These are phyloP conservation scores for Calendula officinalis DNA, from an alignment of 129 eudicot genomes.

Conservation along the genomic window DNA sequence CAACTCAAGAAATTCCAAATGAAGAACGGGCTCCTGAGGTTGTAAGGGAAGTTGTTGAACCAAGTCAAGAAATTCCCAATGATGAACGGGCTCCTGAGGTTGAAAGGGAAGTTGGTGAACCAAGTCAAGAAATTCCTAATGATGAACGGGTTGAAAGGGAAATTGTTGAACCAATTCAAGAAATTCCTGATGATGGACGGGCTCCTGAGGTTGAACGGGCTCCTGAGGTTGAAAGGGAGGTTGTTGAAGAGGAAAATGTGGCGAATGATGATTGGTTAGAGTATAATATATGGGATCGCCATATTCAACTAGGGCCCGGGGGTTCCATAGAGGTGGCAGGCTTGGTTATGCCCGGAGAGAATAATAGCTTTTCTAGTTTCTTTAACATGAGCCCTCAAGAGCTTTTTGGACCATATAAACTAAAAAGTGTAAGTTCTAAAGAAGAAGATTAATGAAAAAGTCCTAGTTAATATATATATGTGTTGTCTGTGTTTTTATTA, in stretches of 20 bases:
- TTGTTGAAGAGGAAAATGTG: conserved; percentile 31
- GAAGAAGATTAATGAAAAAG: conserved; percentile 53
- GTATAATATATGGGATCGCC: conserved; percentile 87
- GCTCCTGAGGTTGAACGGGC: too few relatives aligned
- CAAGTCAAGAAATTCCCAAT: too few relatives aligned
- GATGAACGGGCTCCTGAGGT: conserved; percentile 42
- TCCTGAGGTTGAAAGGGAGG: conserved; percentile 53
- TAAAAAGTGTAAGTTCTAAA: conserved; percentile 45
- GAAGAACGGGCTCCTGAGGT: too few relatives aligned
- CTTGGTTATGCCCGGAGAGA: conserved; percentile 27
- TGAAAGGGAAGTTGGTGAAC: conserved; percentile 33
- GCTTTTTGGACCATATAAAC: conserved; percentile 39
- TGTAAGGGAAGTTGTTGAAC: too few relatives aligned
- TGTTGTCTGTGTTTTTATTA: background rate
- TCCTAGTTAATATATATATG: conserved; percentile 31
- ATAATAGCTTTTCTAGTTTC: conserved; percentile 61
- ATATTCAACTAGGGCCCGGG: conserved; percentile 45
- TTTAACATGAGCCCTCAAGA: conserved; percentile 68
- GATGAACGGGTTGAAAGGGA: conserved; percentile 3
- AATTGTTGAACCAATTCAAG: too few relatives aligned
- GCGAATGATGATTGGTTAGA: conserved; percentile 35
- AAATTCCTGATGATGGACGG: too few relatives aligned
- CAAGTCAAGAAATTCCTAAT: too few relatives aligned
- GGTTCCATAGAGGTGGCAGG: conserved; percentile 31
- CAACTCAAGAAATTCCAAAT: too few relatives aligned